Evolutionary conservation across 805 yeast genomes (phyloP).

Genomic region (Candida railenensis): DNA sequence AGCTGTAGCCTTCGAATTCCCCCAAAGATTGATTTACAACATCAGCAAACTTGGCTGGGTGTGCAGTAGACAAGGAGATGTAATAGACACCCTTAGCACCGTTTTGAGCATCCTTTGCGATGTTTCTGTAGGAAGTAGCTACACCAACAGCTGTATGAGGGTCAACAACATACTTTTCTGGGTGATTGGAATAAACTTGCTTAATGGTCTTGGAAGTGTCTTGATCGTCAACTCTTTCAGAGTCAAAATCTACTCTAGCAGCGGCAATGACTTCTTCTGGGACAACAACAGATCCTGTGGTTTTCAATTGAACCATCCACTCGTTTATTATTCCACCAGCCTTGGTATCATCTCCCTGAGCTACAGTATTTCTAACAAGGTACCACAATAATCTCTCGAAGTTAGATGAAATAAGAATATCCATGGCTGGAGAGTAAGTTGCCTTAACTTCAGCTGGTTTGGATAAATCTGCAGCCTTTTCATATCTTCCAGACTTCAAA

Average conservation of each 20-base stretch:
- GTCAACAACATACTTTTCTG: conserved; percentile 78
- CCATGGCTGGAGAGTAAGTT: conserved; percentile 98
- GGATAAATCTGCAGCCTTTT: conserved; percentile 55
- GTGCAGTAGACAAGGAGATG: conserved; percentile 92
- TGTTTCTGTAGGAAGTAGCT: conserved; percentile 65
- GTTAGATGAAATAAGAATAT: conserved; percentile 89
- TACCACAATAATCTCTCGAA: conserved; percentile 97
- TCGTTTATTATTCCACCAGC: conserved; percentile 72
- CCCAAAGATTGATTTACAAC: conserved; percentile 84
- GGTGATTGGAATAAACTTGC: conserved; percentile 56
- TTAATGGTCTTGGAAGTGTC: conserved; percentile 82
- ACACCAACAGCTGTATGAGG: conserved; percentile 98
- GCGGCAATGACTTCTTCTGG: conserved; percentile 60
- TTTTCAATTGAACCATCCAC: conserved; percentile 80
- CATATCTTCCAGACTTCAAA: conserved; percentile 81
- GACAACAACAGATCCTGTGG: conserved; percentile 73
- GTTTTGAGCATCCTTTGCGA: conserved; percentile 45
- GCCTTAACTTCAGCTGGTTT: conserved; percentile 63
- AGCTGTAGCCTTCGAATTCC: conserved; percentile 70
- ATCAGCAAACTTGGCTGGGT: conserved; percentile 97
- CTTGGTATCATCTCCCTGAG: conserved; percentile 48
- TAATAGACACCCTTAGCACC: conserved; percentile 41
- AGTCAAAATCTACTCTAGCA: conserved; percentile 69
- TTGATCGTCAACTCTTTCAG: conserved; percentile 76
- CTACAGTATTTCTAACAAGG: conserved; percentile 71